Conservation (phyloP, 768 basidiomycete genomes). For the Baorangia bicolor region DNA sequence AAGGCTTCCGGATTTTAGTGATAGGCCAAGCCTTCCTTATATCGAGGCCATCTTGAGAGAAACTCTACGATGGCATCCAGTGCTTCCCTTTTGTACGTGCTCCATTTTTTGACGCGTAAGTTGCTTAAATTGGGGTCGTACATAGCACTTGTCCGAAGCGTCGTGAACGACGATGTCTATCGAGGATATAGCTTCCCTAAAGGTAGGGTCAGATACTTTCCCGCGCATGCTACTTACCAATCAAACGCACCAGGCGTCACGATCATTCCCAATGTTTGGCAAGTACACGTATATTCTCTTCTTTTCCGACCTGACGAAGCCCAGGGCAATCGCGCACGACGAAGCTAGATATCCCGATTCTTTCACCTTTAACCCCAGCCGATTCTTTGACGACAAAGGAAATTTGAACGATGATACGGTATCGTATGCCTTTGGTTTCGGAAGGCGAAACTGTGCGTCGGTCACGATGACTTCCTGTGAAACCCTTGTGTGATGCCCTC, state of each 20-base stretch:
- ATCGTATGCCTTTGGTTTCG: too few species aligned
- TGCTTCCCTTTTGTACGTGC: slow-evolving; percentile 5
- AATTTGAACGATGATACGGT: slow-evolving; percentile 8
- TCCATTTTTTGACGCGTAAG: background rate
- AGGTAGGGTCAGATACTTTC: background rate
- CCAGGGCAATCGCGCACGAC: slow-evolving; percentile 7
- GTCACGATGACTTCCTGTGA: background rate
- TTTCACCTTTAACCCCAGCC: background rate
- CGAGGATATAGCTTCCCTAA: slow-evolving; percentile 10
- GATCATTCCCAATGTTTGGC: slow-evolving; percentile 10
- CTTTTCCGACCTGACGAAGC: background rate
- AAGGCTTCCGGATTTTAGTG: too few species aligned
- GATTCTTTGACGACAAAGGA: slow-evolving; percentile 10
- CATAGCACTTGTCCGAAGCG: slow-evolving; percentile 6
- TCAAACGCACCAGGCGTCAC: background rate
- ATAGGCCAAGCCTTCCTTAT: too few species aligned
- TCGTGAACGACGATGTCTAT: slow-evolving; percentile 6
- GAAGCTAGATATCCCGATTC: slow-evolving; percentile 4
- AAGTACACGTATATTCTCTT: background rate
- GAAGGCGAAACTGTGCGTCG: slow-evolving; percentile 5
- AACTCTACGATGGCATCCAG: slow-evolving; percentile 8
- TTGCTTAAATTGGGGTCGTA: background rate
- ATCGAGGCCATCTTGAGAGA: too few species aligned
- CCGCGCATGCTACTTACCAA: background rate
- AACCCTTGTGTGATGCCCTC: background rate